A percentile compares a stretch with the other conserved stretches of the same genome.
phyloP scores from a whole-genome alignment of 2,329 filamentous ascomycete genomes.

The Colletotrichum abscissum region DNA sequence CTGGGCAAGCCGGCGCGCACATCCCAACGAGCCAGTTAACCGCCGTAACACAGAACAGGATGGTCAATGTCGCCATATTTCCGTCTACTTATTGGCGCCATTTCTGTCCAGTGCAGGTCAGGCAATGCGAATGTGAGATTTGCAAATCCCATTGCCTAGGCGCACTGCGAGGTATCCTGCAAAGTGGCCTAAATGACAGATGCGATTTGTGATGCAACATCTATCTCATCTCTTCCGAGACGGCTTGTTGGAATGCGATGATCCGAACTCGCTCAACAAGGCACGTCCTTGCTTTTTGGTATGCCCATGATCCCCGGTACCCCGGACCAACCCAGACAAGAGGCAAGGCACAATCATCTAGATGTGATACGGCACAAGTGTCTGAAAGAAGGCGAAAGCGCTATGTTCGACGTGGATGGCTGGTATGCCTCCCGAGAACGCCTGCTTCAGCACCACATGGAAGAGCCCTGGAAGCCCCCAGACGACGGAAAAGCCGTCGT shows the following conservation, averaged over 20 bases:
- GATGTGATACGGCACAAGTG: constrained; percentile 14
- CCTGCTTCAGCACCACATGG: constrained; percentile 26
- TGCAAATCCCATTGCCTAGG: not conserved
- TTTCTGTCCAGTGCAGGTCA: not conserved
- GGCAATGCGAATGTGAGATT: not conserved
- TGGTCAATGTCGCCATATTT: not conserved
- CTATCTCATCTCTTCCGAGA: constrained; percentile 17
- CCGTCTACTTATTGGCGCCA: not conserved
- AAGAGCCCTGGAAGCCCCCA: constrained; percentile 3
- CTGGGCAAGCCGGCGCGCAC: constrained; percentile 8
- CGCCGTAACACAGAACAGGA: not conserved
- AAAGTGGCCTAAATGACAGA: not conserved
- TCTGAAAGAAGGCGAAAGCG: constrained; percentile 13
- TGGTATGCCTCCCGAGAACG: constrained; percentile 18
- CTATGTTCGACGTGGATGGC: not conserved
- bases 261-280: constrained; percentile 23
- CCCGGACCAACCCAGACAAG: constrained; percentile 1
- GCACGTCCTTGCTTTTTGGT: constrained; percentile 7
- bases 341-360: constrained; percentile 17
- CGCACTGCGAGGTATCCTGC: not conserved
- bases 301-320: constrained; percentile 6
- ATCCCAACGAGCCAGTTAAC: not conserved
- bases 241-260: constrained; percentile 12
- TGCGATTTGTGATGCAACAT: constrained; percentile 8
- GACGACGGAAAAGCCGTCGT: constrained; percentile 1